Evolutionary conservation across 2,329 filamentous ascomycete species (phyloP).

Genomic region (Aspergillus japonicus): DNA sequence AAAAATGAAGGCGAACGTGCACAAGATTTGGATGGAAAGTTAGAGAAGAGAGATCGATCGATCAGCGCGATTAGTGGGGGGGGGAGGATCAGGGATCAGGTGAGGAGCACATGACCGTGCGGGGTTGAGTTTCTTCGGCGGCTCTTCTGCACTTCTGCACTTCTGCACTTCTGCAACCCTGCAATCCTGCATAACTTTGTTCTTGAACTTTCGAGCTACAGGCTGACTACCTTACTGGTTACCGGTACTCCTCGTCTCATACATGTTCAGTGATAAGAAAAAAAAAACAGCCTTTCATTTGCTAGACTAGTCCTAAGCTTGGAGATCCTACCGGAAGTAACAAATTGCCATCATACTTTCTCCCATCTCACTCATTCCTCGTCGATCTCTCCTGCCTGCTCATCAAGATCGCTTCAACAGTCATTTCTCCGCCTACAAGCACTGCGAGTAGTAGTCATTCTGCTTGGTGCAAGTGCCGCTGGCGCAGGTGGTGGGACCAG

Average conservation of each 20-base stretch:
- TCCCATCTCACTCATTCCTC: neutral
- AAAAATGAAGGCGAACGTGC: too few species aligned
- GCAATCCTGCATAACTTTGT: too few species aligned
- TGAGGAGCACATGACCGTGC: neutral
- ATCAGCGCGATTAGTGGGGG: neutral
- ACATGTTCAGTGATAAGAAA: neutral
- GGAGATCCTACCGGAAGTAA: neutral
- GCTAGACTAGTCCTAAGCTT: neutral
- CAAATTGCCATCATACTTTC: neutral
- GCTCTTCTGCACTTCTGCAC: neutral
- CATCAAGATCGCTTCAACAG: neutral
- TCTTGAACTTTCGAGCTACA: too few species aligned
- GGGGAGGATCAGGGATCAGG: neutral
- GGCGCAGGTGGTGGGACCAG: constrained; percentile 34
- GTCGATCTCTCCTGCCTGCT: neutral
- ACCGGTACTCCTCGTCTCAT: too few species aligned
- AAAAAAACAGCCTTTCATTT: neutral
- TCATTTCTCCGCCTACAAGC: constrained; percentile 23
- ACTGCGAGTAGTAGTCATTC: constrained; percentile 42
- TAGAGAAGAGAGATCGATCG: neutral
- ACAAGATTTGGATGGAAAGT: too few species aligned
- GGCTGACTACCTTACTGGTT: too few species aligned
- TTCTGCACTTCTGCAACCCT: neutral
- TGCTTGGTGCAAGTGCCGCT: constrained; percentile 33
- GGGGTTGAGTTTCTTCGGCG: neutral